Evolutionary conservation across 1,139 yeast species (phyloP), one percentile per base, ranked within the genome.

Genomic region (Scheffersomyces segobiensis): DNA sequence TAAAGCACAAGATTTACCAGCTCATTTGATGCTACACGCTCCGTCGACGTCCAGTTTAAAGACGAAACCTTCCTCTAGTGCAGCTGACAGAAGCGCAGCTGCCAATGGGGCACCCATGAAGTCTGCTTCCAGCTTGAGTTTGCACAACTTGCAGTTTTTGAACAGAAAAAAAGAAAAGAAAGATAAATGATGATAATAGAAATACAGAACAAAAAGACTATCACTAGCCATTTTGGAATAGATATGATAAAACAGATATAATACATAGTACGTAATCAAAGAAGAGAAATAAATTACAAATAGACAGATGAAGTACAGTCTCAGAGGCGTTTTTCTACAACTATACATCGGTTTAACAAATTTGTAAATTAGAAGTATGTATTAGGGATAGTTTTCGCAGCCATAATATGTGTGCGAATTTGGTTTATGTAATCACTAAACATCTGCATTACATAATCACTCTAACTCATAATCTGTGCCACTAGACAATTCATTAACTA

Each of bases 81-180:
- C 80, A 1, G 65, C 73, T 6, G 78, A 77, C 57, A 62, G 80
- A 59, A 68, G 59, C 54, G 75, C 76, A 3, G 70, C 69, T 2
- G 4, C 73, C 74, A 17, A 53, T 66, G 52, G 62, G 68, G 56
- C 63, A 3, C 55, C 56, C 7, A 42, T 50, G 46, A 58, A 58
- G 32, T 55, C 63, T 7, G 56, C 60, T 26, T 63, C 67, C 20
- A 59, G 62, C 22, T 57, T 65, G 55, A 62, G 59, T 50, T 55
- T 61, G 32, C 63, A 62, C 50, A 65, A 63, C 54, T 57, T 65
- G 26, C 65, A 63, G 49, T 65, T 65, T 51, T 58, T 65, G 55
- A 54, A 59, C 49, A 63, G 63, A 55, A 65, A 66, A 60, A 57
- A 60, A 57, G 60, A 59, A 51, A 56, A 55, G 46, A 22, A 49